Evolutionary conservation across 1,284 basidiomycete genomes (phyloP), one percentile per base, ranked within the genome.

Genomic region (Lignosus rhinocerotis): DNA sequence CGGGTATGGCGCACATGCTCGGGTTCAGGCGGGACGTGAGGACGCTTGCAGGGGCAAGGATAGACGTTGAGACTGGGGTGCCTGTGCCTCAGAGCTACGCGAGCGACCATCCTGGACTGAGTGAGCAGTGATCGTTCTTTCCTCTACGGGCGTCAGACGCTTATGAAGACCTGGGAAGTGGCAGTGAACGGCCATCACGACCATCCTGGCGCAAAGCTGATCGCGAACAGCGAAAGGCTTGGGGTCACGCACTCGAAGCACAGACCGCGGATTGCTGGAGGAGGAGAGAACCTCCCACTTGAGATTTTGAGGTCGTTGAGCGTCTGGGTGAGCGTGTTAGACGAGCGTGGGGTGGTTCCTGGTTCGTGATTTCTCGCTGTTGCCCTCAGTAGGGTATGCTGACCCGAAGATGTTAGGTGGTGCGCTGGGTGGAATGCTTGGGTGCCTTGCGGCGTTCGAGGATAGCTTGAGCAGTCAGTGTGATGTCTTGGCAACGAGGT

Each of bases 321-420:
- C 63, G 78, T 84, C 55, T 87, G 85, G 85, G 69, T 80, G 52
- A 80, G 78, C 56, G 76, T 80, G 16, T 70, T 87, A 43, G 85
- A 87, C 59, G 80, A 80, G 61, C 74, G 85, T 50, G 77, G 76
- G 6, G 80, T 77, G 17, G 80, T 83, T 25, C 78, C 82, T 33
- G 81, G 81, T 80, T 45, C 17, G 74, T 39, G 25, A 25, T 25
- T 4, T 67, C 6, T 56, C n/a, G 9, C n/a, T 17, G 11, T 6
- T 21, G 17, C 31, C 7, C 17, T n/a, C 32, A 3, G 21, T 8
- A 12, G 7, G 31, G 11, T 38, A 34, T 12, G 16, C 44, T n/a
- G 5, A 19, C 16, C 16, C 8, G n/a, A 7, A 14, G 47, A 80
- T 83, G 82, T 9, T 75, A 77, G 6, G 36, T n/a, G 36, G 14